Evolutionary conservation across 768 basidiomycete species (phyloP).

Genomic region (Lactifluus pinguis): DNA sequence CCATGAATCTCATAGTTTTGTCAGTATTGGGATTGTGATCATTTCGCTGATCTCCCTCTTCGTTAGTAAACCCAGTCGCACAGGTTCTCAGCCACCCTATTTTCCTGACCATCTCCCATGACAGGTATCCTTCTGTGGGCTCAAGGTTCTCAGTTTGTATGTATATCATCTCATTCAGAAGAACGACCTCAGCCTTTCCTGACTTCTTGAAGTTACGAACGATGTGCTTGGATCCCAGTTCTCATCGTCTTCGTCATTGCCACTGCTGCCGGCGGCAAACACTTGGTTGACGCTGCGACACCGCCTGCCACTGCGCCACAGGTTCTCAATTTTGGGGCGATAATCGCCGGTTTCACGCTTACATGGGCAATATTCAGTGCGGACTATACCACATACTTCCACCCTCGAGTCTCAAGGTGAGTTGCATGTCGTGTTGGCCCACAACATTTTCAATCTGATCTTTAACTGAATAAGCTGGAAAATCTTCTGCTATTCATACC

Average conservation of each 20-base stretch:
- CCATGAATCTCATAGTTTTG: not conserved
- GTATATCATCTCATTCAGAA: not conserved
- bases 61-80: constrained; percentile 19
- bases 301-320: constrained; percentile 44
- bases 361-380: constrained; percentile 53
- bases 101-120: not conserved
- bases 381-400: constrained; percentile 70
- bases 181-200: not conserved
- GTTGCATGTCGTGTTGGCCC: not conserved
- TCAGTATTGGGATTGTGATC: constrained; percentile 66
- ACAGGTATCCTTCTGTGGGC: constrained; percentile 59
- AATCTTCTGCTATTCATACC: constrained; percentile 57
- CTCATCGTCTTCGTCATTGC: constrained; percentile 64
- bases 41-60: constrained; percentile 59
- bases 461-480: constrained; percentile 33
- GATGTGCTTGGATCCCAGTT: constrained; percentile 68
- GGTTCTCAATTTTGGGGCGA: constrained; percentile 58
- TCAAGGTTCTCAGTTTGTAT: constrained; percentile 51
- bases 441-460: not conserved
- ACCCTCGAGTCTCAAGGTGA: constrained; percentile 48
- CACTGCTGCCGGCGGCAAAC: constrained; percentile 64
- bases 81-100: not conserved
- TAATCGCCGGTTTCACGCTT: constrained; percentile 65
- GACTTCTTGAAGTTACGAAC: constrained; percentile 50
- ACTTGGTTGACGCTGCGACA: constrained; percentile 42